phyloP scores from a whole-genome alignment of 1,284 basidiomycete genomes.

The Inonotus obliquus region DNA sequence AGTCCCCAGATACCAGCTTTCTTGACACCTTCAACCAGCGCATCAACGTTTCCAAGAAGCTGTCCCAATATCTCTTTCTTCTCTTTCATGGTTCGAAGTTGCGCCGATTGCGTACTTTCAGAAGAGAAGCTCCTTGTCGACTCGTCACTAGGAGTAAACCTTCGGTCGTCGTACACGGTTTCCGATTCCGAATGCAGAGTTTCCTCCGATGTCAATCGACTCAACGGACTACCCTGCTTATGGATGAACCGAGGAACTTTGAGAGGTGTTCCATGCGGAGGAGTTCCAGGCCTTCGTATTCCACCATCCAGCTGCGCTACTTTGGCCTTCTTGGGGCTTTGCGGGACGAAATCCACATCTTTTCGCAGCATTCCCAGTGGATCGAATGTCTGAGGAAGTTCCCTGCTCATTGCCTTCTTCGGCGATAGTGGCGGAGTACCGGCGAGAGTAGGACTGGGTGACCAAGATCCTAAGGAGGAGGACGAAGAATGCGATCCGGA shows the following conservation, averaged over 20 bases:
- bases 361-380: slow-evolving; percentile 58
- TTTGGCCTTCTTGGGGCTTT: slow-evolving; percentile 57
- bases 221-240: slow-evolving; percentile 11
- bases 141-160: not conserved
- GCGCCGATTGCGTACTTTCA: not conserved
- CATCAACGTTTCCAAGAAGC: slow-evolving; percentile 85
- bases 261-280: not conserved
- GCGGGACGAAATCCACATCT: slow-evolving; percentile 67
- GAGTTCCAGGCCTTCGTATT: slow-evolving; percentile 18
- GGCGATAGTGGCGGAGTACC: slow-evolving; percentile 17
- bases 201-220: slow-evolving; percentile 12
- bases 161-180: not conserved
- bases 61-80: slow-evolving; percentile 78
- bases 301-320: slow-evolving; percentile 32
- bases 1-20: slow-evolving; percentile 81
- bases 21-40: slow-evolving; percentile 78
- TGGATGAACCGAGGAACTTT: not conserved
- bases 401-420: not conserved
- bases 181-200: slow-evolving; percentile 8
- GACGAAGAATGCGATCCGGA: slow-evolving; percentile 30
- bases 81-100: slow-evolving; percentile 62
- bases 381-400: slow-evolving; percentile 30
- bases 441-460: slow-evolving; percentile 16
- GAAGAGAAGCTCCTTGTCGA: not conserved
- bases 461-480: slow-evolving; percentile 26